Percentiles rank a stretch among this genome's conserved stretches.
Evolutionary conservation across 768 basidiomycete species (phyloP).

Genomic region (Antrodiella citrinella): DNA sequence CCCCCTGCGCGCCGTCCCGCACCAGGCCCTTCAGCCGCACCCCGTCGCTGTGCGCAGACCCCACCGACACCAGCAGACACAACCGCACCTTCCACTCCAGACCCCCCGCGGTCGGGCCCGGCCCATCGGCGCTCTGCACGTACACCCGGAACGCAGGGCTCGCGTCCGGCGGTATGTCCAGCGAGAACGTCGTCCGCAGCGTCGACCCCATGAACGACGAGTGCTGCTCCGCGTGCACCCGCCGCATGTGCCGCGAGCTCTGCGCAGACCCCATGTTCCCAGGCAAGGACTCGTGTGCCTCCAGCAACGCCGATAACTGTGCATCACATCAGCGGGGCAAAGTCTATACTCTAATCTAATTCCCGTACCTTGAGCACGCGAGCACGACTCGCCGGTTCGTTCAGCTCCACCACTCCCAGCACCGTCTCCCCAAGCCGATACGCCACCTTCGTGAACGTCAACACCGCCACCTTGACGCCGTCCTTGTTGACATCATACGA

Average conservation of each 20-base stretch:
- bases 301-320: constrained; percentile 82
- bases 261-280: constrained; percentile 43
- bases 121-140: constrained; percentile 26
- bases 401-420: constrained; percentile 81
- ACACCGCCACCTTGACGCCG: constrained; percentile 77
- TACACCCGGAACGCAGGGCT: constrained; percentile 77
- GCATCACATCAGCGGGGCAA: background rate
- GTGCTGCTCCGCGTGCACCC: constrained; percentile 82
- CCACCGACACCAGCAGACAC: constrained; percentile 76
- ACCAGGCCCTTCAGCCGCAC: constrained; percentile 46
- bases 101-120: constrained; percentile 44
- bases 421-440: constrained; percentile 92
- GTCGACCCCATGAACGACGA: constrained; percentile 67
- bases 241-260: constrained; percentile 46
- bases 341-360: background rate
- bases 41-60: constrained; percentile 41
- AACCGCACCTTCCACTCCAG: constrained; percentile 87
- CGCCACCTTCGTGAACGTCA: constrained; percentile 88
- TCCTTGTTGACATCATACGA: constrained; percentile 96
- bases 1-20: too few species aligned
- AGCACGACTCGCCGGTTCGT: constrained; percentile 57
- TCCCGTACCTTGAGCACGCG: constrained; percentile 73
- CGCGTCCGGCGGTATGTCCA: constrained; percentile 90
- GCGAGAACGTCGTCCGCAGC: constrained; percentile 72
- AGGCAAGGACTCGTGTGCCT: constrained; percentile 82